Conservation (phyloP, 2,329 filamentous ascomycete species). For the Lachnellula willkommii region DNA sequence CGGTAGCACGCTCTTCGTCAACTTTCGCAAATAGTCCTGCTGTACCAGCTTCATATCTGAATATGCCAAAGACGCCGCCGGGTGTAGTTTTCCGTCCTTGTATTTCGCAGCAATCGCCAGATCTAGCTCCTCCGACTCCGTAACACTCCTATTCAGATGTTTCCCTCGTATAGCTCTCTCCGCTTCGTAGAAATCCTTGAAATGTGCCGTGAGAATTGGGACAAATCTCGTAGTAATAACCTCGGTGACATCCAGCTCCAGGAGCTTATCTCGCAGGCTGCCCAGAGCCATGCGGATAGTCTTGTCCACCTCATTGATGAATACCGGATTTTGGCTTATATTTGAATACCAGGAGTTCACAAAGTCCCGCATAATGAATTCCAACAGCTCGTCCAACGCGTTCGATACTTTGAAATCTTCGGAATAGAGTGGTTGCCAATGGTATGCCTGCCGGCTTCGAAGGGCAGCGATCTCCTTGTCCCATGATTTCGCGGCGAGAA, state of each 20-base stretch:
- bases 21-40: constrained; percentile 78
- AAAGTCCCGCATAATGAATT: constrained; percentile 75
- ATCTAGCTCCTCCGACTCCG: constrained; percentile 93
- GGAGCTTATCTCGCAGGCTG: constrained; percentile 65
- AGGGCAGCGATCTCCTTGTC: constrained; percentile 62
- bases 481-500: constrained; percentile 63
- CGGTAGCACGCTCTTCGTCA: constrained; percentile 69
- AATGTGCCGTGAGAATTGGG: constrained; percentile 81
- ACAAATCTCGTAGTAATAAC: constrained; percentile 75
- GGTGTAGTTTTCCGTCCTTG: constrained; percentile 79
- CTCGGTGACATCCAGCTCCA: constrained; percentile 76
- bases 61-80: constrained; percentile 75
- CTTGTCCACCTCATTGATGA: constrained; percentile 81
- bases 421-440: constrained; percentile 64
- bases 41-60: constrained; percentile 80
- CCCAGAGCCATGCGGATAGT: constrained; percentile 68
- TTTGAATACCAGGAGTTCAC: constrained; percentile 81
- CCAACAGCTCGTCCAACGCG: constrained; percentile 72
- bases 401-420: constrained; percentile 72
- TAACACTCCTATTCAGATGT: constrained; percentile 82
- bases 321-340: constrained; percentile 76
- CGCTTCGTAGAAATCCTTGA: constrained; percentile 86
- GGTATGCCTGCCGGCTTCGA: constrained; percentile 61
- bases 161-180: constrained; percentile 81
- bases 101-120: constrained; percentile 94